Evolutionary conservation across 805 yeast species (phyloP), one percentile per base, ranked within the genome.

Genomic region (Sugiyamaella boreocaroliniensis): DNA sequence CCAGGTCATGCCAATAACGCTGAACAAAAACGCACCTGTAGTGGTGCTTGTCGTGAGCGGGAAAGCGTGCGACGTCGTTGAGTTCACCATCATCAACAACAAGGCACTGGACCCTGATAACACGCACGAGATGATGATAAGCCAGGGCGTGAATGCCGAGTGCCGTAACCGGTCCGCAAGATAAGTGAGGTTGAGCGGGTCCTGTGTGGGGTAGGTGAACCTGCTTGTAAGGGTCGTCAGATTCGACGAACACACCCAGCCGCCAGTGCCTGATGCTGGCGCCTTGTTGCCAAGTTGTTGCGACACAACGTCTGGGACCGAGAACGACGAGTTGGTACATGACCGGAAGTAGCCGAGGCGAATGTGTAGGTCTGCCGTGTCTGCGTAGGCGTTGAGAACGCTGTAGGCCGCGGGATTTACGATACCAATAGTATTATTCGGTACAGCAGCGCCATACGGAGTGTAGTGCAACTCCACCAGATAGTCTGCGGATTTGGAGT

Each of bases 261-360:
- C 51, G 5, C 50, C 16, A 6, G 45, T 15, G 3, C n/a, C 37
- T 1, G 54, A 14, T 10, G 50, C 15, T 12, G 43, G 54, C 14
- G 47, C 50, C 2, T 41, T 29, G n/a, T 32, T n/a, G 9, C 50
- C 50, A 7, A 47, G 49, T 16, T 50, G 49, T 16, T 32, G 37
- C 8, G 43, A 29, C 12, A 46, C 50, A 29, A 15, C 29, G 20
- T 43, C 34, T 11, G 53, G 48, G 14, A 42, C 15, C 9, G 45
- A 29, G 20, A 29, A 16, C 15, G 47, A 32, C 1, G 52, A 41
- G 18, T 48, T 53, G 41, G 58, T 42, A 40, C 64, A 60, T n/a
- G 55, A 32, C 15, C 61, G 58, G 51, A 60, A 60, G 47, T 57
- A 60, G 7, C 61, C 60, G 2, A 55, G 32, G 18, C 61, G 51